These are phyloP conservation scores for Corylus americana DNA, from an alignment of 306 rosid genomes.

Conservation along the genomic window DNA sequence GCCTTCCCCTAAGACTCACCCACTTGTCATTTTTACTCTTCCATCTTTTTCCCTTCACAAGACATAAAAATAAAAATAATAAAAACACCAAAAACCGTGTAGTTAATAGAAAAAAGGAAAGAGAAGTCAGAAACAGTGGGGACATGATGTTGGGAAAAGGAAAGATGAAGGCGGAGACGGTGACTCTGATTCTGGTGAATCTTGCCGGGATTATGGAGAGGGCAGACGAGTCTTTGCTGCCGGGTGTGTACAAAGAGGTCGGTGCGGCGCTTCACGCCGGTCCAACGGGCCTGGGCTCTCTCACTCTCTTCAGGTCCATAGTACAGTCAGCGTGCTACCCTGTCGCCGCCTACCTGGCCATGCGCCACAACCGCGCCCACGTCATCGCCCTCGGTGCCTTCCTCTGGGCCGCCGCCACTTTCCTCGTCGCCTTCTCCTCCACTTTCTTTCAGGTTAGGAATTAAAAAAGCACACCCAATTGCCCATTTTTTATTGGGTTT, in stretches of 20 bases:
- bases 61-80: too few species aligned
- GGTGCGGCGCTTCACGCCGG: conserved; percentile 89
- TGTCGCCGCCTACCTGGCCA: conserved; percentile 70
- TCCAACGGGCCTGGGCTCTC: conserved; percentile 81
- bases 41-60: too few species aligned
- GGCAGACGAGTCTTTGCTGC: conserved; percentile 82
- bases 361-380: conserved; percentile 79
- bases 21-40: too few species aligned
- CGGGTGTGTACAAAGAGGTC: conserved; percentile 84
- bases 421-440: conserved; percentile 86
- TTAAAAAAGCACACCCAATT: not conserved
- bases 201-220: conserved; percentile 90
- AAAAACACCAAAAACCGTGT: too few species aligned
- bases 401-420: conserved; percentile 92
- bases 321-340: conserved; percentile 85
- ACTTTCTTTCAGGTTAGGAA: conserved; percentile 65
- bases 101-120: too few species aligned
- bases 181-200: conserved; percentile 77
- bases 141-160: not conserved
- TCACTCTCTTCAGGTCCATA: conserved; percentile 77
- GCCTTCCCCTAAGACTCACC: too few species aligned
- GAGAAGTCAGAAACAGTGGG: not conserved
- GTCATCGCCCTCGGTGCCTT: conserved; percentile 86
- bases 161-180: conserved; percentile 61
- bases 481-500: not conserved